Evolutionary conservation across 495 filamentous ascomycete species (phyloP), one percentile per base, ranked within the genome.

Genomic region (Evansstolkia leycettana): DNA sequence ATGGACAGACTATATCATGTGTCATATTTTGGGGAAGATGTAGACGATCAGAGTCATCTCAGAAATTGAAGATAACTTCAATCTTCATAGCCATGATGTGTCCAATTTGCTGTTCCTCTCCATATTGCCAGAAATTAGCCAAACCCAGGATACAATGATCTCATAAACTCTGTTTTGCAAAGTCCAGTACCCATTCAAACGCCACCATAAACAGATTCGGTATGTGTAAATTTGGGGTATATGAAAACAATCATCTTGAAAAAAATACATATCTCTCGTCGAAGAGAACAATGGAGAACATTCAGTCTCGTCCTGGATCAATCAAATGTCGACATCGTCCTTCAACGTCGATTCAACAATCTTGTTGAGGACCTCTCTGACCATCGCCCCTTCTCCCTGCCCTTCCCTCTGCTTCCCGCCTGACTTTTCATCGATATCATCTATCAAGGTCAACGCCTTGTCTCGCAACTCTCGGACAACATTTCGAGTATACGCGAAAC

Each of bases 401-500:
- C 44, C 50, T 11, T 60, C 59, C 10, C 50, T 31, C 20, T 49
- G 33, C 26, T 51, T 25, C 65, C 45, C 48, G 43, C 41, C 52
- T 69, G 38, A 61, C 58, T 56, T 55, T 14, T 45, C 53, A 31
- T 82, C 81, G n/a, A 86, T 70, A 42, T 68, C 67, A 31, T 80
- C 75, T 26, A 87, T 72, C 55, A 85, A 60, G 41, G 57, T 61
- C 34, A 73, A 54, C 16, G 86, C 85, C 41, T 76, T 73, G 37
- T 66, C 71, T 18, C 73, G 69, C 46, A 94, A 52, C 25, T 78
- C 73, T 14, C 52, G 47, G 25, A 98, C 54, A 2, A 93, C 80
- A 33, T 73, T 64, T 34, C 73, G 64, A 12, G 81, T 88, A 52
- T 96, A 90, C 37, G 79, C 78, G 54, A 98, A 96, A 44, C 78